These are phyloP conservation scores for Cyberlindnera lachancei DNA, from an alignment of 805 yeast genomes.

Conservation along the genomic window DNA sequence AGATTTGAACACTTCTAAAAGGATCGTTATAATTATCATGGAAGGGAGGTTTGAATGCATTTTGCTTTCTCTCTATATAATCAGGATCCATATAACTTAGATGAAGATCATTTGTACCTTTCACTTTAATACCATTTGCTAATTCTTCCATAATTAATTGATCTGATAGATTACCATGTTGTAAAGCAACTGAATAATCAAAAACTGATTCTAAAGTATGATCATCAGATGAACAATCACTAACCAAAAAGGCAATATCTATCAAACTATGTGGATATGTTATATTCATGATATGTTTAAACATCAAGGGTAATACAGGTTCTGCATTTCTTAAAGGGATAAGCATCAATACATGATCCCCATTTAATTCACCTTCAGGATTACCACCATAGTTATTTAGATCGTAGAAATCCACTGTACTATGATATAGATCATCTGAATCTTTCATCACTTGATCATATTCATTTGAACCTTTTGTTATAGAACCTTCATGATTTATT, in stretches of 20 bases:
- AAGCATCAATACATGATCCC: slow-evolving; percentile 61
- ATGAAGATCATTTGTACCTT: slow-evolving; percentile 57
- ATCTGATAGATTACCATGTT: slow-evolving; percentile 56
- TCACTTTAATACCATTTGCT: slow-evolving; percentile 27
- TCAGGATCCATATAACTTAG: slow-evolving; percentile 61
- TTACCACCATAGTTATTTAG: slow-evolving; percentile 50
- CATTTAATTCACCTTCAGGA: slow-evolving; percentile 37
- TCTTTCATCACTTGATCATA: slow-evolving; percentile 21
- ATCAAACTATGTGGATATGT: slow-evolving; percentile 77
- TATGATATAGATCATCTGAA: slow-evolving; percentile 32
- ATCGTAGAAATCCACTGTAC: slow-evolving; percentile 55
- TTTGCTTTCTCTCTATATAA: slow-evolving; percentile 48
- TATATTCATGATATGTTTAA: slow-evolving; percentile 77
- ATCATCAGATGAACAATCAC: slow-evolving; percentile 68
- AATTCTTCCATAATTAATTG: slow-evolving; percentile 37
- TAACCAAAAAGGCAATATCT: slow-evolving; percentile 73
- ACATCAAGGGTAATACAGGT: slow-evolving; percentile 71
- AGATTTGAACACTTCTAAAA: slow-evolving; percentile 74
- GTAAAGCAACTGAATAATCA: slow-evolving; percentile 59
- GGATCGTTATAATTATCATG: slow-evolving; percentile 58
- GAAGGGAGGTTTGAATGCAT: slow-evolving; percentile 59
- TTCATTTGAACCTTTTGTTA: slow-evolving; percentile 21
- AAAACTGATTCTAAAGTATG: slow-evolving; percentile 57
- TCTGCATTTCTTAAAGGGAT: slow-evolving; percentile 79
- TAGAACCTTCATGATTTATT: slow-evolving; percentile 27